Conservation (phyloP, 768 basidiomycete species). For the Mycena indigotica region DNA sequence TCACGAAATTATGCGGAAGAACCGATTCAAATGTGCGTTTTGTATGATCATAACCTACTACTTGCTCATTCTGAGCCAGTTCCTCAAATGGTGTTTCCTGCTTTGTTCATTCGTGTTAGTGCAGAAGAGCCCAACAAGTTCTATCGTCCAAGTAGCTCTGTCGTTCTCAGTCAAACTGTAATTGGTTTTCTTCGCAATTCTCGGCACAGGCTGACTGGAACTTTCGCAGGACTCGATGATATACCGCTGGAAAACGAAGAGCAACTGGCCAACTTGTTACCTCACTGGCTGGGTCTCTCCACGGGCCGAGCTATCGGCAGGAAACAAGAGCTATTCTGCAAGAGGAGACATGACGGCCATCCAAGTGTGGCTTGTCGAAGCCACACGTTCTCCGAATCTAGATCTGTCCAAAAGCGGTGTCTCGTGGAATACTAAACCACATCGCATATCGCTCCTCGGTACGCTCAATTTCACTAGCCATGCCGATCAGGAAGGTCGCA, state of each 20-base stretch:
- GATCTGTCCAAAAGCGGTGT: constrained; percentile 8
- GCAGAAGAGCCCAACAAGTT: constrained; percentile 10
- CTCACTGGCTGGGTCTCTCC: constrained; percentile 21
- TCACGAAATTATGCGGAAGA: constrained; percentile 10
- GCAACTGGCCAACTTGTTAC: constrained; percentile 22
- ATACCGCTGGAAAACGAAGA: constrained; percentile 23
- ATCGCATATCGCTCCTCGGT: constrained; percentile 19
- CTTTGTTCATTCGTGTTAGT: constrained; percentile 11
- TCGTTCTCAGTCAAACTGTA: constrained; percentile 18
- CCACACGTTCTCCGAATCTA: constrained; percentile 1
- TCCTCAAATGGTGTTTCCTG: constrained; percentile 19
- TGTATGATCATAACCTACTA: not conserved
- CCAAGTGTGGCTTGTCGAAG: constrained; percentile 25
- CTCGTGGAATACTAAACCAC: constrained; percentile 23
- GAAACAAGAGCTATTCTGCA: constrained; percentile 18
- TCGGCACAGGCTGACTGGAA: not conserved
- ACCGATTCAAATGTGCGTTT: constrained; percentile 11
- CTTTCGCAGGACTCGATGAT: constrained; percentile 25
- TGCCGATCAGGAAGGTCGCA: constrained; percentile 3
- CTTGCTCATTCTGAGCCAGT: not conserved
- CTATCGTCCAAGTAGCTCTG: constrained; percentile 12
- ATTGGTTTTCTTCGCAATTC: not conserved
- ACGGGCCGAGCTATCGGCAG: constrained; percentile 6
- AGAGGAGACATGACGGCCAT: constrained; percentile 20
- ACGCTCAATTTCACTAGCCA: constrained; percentile 16